Conservation (phyloP, 352 stramenopile species). For the Pythium phragmiticola region DNA sequence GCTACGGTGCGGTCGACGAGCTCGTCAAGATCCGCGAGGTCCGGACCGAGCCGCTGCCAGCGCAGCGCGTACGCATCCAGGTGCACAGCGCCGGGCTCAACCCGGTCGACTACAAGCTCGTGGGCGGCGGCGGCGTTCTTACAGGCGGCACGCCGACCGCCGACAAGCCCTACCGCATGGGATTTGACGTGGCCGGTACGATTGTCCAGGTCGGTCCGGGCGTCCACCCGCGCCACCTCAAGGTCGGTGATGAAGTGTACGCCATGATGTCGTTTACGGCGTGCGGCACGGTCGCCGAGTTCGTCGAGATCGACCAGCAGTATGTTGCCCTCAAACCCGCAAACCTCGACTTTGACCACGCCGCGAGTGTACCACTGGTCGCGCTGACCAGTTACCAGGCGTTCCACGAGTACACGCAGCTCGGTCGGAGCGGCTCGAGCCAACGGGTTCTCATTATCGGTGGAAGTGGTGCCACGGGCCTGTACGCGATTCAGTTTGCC, state of each 20-base stretch:
- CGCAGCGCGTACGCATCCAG: slow-evolving; percentile 18
- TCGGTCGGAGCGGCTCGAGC: slow-evolving; percentile 13
- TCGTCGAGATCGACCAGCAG: slow-evolving; percentile 32
- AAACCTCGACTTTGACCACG: slow-evolving; percentile 38
- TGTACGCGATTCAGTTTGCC: slow-evolving; percentile 29
- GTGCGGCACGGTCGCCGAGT: slow-evolving; percentile 40
- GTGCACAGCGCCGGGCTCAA: slow-evolving; percentile 23
- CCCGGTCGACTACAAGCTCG: slow-evolving; percentile 16
- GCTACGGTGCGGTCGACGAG: slow-evolving; percentile 6
- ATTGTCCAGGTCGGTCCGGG: slow-evolving; percentile 14
- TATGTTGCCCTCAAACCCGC: slow-evolving; percentile 40
- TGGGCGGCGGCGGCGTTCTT: slow-evolving; percentile 10
- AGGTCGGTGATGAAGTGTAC: slow-evolving; percentile 25
- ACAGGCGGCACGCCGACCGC: slow-evolving; percentile 8
- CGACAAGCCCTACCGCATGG: slow-evolving; percentile 19
- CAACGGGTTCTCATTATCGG: slow-evolving; percentile 35
- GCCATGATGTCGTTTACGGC: slow-evolving; percentile 24
- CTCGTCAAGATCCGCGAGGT: slow-evolving; percentile 8
- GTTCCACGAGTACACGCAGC: slow-evolving; percentile 21
- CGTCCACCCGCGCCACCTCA: slow-evolving; percentile 17
- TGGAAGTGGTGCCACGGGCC: slow-evolving; percentile 37
- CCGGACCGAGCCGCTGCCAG: background rate
- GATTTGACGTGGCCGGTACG: slow-evolving; percentile 20
- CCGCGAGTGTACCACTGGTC: slow-evolving; percentile 33
- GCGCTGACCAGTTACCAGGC: slow-evolving; percentile 39